Percentiles rank a stretch among this genome's conserved stretches.
These are phyloP conservation scores for Cardiospermum halicacabum DNA, from an alignment of 345 rosid species.

Conservation along the genomic window DNA sequence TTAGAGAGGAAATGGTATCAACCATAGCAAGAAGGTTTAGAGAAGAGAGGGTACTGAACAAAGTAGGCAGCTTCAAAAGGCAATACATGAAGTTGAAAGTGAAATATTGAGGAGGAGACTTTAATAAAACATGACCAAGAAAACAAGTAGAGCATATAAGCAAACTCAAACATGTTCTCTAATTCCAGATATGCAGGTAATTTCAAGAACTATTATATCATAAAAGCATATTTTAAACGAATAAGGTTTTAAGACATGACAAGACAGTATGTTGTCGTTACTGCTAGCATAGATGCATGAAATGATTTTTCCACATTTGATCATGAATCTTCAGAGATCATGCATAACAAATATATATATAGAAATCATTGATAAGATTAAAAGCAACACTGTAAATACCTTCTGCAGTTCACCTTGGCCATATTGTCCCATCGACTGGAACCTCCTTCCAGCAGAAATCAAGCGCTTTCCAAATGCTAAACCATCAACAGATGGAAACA, in stretches of 20 bases:
- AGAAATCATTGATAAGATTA: conserved; percentile 4
- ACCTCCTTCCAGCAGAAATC: conserved; percentile 76
- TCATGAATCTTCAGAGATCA: not conserved
- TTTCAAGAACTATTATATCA: not conserved
- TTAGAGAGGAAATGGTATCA: not conserved
- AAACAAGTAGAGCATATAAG: not conserved
- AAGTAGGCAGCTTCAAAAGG: not conserved
- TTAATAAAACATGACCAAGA: not conserved
- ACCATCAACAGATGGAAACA: conserved; percentile 25
- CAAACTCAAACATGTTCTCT: not conserved
- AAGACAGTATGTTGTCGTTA: not conserved
- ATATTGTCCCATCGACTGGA: conserved; percentile 86
- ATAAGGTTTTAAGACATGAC: not conserved
- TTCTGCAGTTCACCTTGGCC: conserved; percentile 86
- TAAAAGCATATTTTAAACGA: not conserved
- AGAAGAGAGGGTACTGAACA: not conserved
- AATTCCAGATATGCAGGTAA: not conserved
- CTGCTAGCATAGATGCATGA: not conserved
- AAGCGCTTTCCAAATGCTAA: conserved; percentile 86
- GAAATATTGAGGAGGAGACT: not conserved
- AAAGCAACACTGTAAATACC: conserved; percentile 42
- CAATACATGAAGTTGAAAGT: not conserved
- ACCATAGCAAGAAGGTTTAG: not conserved
- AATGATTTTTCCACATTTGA: not conserved
- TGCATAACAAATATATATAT: not conserved